Conservation (phyloP, 192 early-diverging fungal species). For the Coemansia sp. region DNA sequence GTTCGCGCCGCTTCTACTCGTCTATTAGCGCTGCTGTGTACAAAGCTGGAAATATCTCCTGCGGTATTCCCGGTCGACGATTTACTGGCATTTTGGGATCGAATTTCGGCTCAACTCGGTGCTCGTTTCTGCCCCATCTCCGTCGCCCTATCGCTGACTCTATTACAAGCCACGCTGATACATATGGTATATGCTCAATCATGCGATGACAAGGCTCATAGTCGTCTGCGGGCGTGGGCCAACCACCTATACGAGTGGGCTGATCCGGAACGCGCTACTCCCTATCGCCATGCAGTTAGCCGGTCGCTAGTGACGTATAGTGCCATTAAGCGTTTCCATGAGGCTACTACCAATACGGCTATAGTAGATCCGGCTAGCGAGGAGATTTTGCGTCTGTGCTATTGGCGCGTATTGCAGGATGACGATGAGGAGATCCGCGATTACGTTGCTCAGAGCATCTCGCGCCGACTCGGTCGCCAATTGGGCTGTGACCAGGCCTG, state of each 20-base stretch:
- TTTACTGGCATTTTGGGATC: slow-evolving; percentile 40
- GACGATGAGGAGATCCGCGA: slow-evolving; percentile 79
- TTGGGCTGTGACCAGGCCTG: slow-evolving; percentile 56
- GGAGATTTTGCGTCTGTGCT: slow-evolving; percentile 58
- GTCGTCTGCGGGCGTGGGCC: slow-evolving; percentile 42
- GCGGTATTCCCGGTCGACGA: slow-evolving; percentile 26
- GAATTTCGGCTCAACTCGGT: slow-evolving; percentile 22
- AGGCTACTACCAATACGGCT: slow-evolving; percentile 9
- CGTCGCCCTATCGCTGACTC: slow-evolving; percentile 37
- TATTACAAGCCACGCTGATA: slow-evolving; percentile 42
- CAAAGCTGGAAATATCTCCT: slow-evolving; percentile 36
- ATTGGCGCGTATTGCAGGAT: slow-evolving; percentile 65
- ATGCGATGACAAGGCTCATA: neutral
- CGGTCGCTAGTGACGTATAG: slow-evolving; percentile 50
- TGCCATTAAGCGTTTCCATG: slow-evolving; percentile 35
- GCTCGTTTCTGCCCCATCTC: slow-evolving; percentile 35
- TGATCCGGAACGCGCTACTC: slow-evolving; percentile 44
- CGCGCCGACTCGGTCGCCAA: slow-evolving; percentile 43
- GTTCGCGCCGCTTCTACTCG: slow-evolving; percentile 31
- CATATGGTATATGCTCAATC: slow-evolving; percentile 29
- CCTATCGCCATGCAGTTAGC: slow-evolving; percentile 43
- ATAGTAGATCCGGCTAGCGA: slow-evolving; percentile 36
- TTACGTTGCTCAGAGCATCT: slow-evolving; percentile 64
- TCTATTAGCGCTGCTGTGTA: slow-evolving; percentile 44
- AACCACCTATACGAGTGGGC: slow-evolving; percentile 51